These are phyloP conservation scores for Trichoderma brevicompactum DNA, from an alignment of 2,329 filamentous ascomycete genomes.

Conservation along the genomic window DNA sequence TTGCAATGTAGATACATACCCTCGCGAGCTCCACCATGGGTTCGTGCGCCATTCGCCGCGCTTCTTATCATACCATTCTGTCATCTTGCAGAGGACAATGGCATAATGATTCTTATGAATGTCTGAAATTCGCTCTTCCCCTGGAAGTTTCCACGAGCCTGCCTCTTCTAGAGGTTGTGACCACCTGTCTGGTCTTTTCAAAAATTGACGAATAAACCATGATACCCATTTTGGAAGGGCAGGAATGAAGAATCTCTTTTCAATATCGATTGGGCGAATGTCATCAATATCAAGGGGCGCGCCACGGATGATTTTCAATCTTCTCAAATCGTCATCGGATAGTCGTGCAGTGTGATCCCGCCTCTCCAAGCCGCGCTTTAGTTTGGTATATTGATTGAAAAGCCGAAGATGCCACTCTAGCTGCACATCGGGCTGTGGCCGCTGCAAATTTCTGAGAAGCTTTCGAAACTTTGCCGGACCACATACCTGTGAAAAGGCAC, in stretches of 20 bases:
- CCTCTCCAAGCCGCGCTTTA: background rate
- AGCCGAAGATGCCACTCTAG: constrained; percentile 7
- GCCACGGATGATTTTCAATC: background rate
- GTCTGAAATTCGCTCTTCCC: background rate
- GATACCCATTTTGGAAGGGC: background rate
- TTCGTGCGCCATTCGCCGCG: background rate
- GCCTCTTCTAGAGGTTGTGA: background rate
- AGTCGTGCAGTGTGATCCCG: background rate
- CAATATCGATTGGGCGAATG: background rate
- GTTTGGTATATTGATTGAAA: background rate
- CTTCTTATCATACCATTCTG: background rate
- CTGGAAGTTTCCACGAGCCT: background rate
- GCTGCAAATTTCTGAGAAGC: background rate
- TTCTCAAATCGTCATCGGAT: background rate
- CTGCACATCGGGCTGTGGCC: background rate
- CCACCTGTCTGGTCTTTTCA: background rate
- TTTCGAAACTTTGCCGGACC: background rate
- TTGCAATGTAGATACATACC: background rate
- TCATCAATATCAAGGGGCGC: constrained; percentile 3
- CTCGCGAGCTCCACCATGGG: background rate
- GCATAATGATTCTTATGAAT: background rate
- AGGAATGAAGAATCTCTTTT: background rate
- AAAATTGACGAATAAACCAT: background rate
- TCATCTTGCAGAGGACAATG: background rate
- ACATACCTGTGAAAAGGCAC: background rate